Conservation (phyloP, 768 basidiomycete species). For the Russula earlei region DNA sequence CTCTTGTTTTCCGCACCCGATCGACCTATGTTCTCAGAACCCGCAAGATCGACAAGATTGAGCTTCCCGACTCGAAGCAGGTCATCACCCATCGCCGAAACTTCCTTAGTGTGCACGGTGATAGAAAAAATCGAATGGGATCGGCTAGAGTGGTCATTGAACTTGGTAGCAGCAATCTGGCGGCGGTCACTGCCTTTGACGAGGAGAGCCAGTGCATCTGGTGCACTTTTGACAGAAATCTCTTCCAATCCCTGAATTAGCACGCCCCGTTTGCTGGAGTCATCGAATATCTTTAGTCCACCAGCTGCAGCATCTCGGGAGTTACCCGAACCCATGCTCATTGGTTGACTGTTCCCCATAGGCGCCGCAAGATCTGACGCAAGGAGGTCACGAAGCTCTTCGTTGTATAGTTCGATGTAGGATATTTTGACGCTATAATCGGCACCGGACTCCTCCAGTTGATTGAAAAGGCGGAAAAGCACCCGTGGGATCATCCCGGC, state of each 20-base stretch:
- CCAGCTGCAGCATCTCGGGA: constrained; percentile 36
- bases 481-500: constrained; percentile 96
- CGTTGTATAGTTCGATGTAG: constrained; percentile 94
- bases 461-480: constrained; percentile 83
- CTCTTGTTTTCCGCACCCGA: constrained; percentile 93
- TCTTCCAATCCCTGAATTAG: constrained; percentile 95
- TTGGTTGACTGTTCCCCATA: constrained; percentile 59
- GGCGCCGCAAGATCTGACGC: constrained; percentile 69
- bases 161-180: constrained; percentile 92
- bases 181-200: constrained; percentile 84
- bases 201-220: constrained; percentile 75
- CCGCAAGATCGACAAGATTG: constrained; percentile 94
- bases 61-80: constrained; percentile 89
- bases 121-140: constrained; percentile 98
- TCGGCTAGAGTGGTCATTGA: constrained; percentile 95
- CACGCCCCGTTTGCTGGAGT: constrained; percentile 77
- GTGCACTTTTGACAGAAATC: constrained; percentile 67
- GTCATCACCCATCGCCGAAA: constrained; percentile 70
- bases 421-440: constrained; percentile 94
- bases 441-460: constrained; percentile 62
- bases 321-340: constrained; percentile 49
- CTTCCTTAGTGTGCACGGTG: constrained; percentile 86
- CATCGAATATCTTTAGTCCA: constrained; percentile 88
- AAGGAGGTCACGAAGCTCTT: constrained; percentile 92
- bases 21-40: constrained; percentile 94